phyloP scores from a whole-genome alignment of 2,329 filamentous ascomycete genomes.

The Aspergillus bombycis region DNA sequence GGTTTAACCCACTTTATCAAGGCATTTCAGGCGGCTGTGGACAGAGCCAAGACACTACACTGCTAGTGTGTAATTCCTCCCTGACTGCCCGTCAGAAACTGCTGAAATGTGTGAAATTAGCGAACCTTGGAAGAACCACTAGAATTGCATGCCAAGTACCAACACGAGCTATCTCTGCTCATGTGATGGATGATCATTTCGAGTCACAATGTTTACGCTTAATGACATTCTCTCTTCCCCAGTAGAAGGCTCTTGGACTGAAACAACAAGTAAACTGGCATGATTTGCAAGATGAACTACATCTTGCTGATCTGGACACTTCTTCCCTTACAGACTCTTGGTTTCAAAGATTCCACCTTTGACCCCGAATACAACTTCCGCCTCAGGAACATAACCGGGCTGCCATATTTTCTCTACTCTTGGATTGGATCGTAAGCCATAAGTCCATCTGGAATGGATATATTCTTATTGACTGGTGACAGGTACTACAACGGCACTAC shows the following conservation, averaged over 20 bases:
- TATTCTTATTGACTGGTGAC: not conserved
- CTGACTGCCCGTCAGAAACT: too few species aligned
- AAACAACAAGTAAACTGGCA: not conserved
- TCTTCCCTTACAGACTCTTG: not conserved
- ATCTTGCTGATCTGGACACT: not conserved
- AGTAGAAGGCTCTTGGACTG: not conserved
- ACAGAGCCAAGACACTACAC: not conserved
- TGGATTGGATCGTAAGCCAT: conserved; percentile 14
- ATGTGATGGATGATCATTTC: not conserved
- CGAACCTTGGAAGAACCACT: not conserved
- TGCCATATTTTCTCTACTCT: conserved; percentile 12
- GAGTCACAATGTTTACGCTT: not conserved
- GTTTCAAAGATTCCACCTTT: conserved; percentile 1
- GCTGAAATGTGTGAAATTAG: too few species aligned
- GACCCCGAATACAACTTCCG: conserved; percentile 6
- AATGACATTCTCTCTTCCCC: not conserved
- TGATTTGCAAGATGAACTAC: not conserved
- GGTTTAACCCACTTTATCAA: too few species aligned
- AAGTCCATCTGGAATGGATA: not conserved
- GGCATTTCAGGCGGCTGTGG: too few species aligned
- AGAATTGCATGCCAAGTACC: not conserved
- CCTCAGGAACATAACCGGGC: conserved; percentile 7
- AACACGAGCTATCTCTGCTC: not conserved
- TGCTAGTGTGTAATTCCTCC: not conserved
- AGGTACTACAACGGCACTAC: conserved; percentile 16